Evolutionary conservation across 2,329 filamentous ascomycete genomes (phyloP), one percentile per base, ranked within the genome.

Genomic region (Onygenales sp.): DNA sequence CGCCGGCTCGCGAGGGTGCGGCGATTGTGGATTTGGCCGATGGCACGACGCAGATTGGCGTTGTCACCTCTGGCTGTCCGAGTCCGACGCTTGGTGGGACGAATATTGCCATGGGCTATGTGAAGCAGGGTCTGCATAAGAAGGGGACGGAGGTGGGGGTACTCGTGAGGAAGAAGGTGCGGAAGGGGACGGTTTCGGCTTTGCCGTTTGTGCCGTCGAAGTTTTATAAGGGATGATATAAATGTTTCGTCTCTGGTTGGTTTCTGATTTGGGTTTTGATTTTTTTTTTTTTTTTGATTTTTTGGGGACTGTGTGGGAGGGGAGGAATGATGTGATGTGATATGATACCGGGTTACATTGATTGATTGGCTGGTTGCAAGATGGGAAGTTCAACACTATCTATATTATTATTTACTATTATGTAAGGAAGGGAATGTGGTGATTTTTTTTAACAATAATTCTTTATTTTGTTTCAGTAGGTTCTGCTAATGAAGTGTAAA

Each of bases 81-180:
- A 91, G 86, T 65, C 93, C 93, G 2, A 88, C 86, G 0, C 74
- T 96, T 47, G 84, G 85, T 58, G 72, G 72, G 3, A 86, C 86
- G 76, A 96, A 97, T 70, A 92, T 98, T 57, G 90, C 92, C 53
- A 98, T 98, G 93, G 93, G 85, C 0, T 95, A 95, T 66, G 77
- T 96, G 65, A 82, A 83, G 70, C 83, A 87, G 58, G 88, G 88
- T 0, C 73, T 85, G 67, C 88, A 95, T 69, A 94, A 94, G 78
- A 77, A 81, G 34, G 90, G 89, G 9, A 95, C 89, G 1, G 85
- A 92, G 72, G 74, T 95, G 6, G 80, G 84, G 14, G 84, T 95
- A 3, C 69, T 88, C 40, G 85, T 95, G 2, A 77, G 91, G 51
- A 90, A 89, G 17, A 87, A 84, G 73, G 76, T 80, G 65, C 82